Conservation (phyloP, 2,329 filamentous ascomycete species). For the Parafenestella ontariensis region DNA sequence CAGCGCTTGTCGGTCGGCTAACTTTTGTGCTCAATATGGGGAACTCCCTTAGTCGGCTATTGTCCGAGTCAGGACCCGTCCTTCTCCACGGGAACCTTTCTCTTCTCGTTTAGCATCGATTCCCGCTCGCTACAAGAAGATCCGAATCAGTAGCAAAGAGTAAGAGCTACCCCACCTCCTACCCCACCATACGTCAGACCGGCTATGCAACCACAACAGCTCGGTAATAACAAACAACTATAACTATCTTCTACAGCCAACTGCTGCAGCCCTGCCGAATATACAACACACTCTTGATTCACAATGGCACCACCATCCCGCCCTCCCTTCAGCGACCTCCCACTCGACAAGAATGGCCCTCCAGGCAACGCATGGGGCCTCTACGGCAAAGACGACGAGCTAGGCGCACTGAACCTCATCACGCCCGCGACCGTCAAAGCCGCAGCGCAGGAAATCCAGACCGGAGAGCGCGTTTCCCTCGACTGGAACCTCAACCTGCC, state of each 20-base stretch:
- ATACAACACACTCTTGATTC: background rate
- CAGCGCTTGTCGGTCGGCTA: background rate
- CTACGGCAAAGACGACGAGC: conserved; percentile 59
- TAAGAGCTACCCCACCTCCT: conserved; percentile 28
- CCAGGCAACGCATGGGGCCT: conserved; percentile 64
- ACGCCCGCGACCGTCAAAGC: conserved; percentile 55
- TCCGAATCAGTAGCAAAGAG: conserved; percentile 15
- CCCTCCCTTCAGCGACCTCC: conserved; percentile 56
- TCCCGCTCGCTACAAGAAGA: background rate
- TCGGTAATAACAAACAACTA: background rate
- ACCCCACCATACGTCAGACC: conserved; percentile 28
- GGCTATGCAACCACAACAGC: background rate
- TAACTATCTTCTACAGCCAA: no score
- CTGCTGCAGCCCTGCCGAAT: background rate
- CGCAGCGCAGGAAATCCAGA: conserved; percentile 56
- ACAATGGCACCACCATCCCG: conserved; percentile 29
- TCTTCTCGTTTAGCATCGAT: background rate
- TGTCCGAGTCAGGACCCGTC: background rate
- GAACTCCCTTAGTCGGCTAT: background rate
- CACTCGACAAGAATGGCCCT: conserved; percentile 59
- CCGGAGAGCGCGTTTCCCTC: conserved; percentile 47
- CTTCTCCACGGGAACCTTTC: background rate
- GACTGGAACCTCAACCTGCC: conserved; percentile 54
- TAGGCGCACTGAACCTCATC: conserved; percentile 64
- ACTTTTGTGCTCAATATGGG: background rate